Evolutionary conservation across 2,329 filamentous ascomycete species (phyloP), one percentile per base, ranked within the genome.

Genomic region (Mariannaea elegans): DNA sequence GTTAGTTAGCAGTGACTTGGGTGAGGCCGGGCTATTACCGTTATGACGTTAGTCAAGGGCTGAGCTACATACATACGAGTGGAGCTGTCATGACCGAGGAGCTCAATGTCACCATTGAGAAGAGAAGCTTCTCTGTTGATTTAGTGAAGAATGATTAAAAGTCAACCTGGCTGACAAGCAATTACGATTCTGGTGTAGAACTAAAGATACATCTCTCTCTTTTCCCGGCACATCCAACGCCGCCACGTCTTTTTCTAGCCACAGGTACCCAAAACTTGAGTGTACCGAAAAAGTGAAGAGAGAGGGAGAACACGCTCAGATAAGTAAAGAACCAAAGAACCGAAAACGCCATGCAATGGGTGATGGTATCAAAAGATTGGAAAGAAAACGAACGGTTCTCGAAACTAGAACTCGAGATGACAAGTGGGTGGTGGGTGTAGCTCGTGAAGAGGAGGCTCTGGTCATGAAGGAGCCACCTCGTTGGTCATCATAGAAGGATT

Each of bases 321-420:
- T n/a, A 51, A 56, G 56, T 55, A 32, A 58, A 59, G 58, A 50
- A n/a, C n/a, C n/a, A n/a, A n/a, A 56, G 50, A 41, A 47, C 44
- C 49, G 56, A 59, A 63, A 72, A 72, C 70, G 69, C 70, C 69
- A 51, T 63, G 68, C 70, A 55, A 72, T 72, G 70, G 63, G 61
- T 66, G 52, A 56, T 72, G 70, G 69, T 72, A 72, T 72, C 70
- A 72, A 70, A 62, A 27, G 44, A 59, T 34, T 48, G 5, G 14
- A 44, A 24, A 19, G 39, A 42, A 63, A 54, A 49, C 55, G 50
- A 50, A 36, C 19, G 54, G 50, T 50, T 42, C 36, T 36, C 29
- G 21, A 59, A 45, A 49, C 27, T n/a, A 39, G 38, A 59, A 39
- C 45, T 46, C 29, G 16, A 38, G 31, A 46, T 49, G 56, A 23